Percentiles rank a stretch among this genome's conserved stretches.
Conservation (phyloP, 805 yeast species). For the Schwanniomyces polymorphus region DNA sequence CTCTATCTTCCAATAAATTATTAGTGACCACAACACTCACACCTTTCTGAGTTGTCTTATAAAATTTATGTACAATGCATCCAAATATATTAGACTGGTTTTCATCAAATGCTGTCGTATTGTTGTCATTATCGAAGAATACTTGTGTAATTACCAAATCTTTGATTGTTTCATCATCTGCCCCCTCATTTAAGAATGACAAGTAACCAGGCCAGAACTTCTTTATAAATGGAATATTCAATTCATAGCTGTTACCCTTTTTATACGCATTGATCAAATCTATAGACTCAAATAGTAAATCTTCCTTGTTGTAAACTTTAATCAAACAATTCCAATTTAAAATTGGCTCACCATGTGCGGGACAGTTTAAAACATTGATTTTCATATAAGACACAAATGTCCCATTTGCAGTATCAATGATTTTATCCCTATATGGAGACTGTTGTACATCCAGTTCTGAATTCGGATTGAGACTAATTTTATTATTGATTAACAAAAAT, state of each 20-base stretch:
- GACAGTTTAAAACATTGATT: constrained; percentile 11
- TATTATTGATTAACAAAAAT: constrained; percentile 18
- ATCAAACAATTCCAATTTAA: constrained; percentile 29
- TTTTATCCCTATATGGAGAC: constrained; percentile 15
- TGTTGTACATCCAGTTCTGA: constrained; percentile 6
- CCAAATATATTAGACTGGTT: constrained; percentile 14
- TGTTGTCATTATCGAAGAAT: constrained; percentile 21
- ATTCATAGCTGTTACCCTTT: constrained; percentile 14
- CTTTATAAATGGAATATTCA: constrained; percentile 37
- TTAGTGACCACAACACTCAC: constrained; percentile 9
- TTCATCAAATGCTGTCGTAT: constrained; percentile 4
- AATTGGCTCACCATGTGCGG: constrained; percentile 5
- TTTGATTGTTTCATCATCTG: constrained; percentile 11
- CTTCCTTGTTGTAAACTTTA: constrained; percentile 21
- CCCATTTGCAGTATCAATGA: constrained; percentile 18
- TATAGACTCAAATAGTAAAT: constrained; percentile 18
- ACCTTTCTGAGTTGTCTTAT: constrained; percentile 6
- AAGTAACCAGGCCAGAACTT: constrained; percentile 41
- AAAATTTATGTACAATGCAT: constrained; percentile 25
- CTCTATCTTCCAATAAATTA: constrained; percentile 7
- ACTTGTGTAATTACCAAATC: constrained; percentile 30
- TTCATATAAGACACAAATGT: constrained; percentile 23
- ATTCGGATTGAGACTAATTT: constrained; percentile 10
- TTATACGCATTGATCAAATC: constrained; percentile 35
- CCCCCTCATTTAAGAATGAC: constrained; percentile 33